Evolutionary conservation across 768 basidiomycete species (phyloP).

Genomic region (Rhizopogon vulgaris): DNA sequence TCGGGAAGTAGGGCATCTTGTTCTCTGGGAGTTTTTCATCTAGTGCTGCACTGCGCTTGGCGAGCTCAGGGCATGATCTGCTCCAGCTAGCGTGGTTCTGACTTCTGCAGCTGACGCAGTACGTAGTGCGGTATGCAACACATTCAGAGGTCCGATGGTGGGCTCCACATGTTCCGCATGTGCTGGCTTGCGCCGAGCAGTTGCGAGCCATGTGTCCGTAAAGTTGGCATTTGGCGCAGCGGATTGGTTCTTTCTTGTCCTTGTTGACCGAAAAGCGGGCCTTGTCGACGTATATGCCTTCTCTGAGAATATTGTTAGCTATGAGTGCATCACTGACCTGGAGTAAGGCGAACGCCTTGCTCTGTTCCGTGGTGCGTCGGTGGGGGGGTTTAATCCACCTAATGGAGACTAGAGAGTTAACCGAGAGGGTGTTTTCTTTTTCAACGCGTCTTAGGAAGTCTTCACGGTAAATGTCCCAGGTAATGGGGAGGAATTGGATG

Average conservation of each 20-base stretch:
- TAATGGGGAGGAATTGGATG: too few species aligned
- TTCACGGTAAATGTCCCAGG: too few species aligned
- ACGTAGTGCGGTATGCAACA: not conserved
- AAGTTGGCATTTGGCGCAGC: not conserved
- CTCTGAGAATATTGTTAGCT: conserved; percentile 19
- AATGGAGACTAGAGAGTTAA: too few species aligned
- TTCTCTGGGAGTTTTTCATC: conserved; percentile 5
- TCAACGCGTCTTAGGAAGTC: too few species aligned
- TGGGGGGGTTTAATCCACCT: too few species aligned
- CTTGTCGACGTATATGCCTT: conserved; percentile 14
- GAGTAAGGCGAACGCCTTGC: conserved; percentile 12
- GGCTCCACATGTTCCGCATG: not conserved
- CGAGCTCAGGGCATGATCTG: conserved; percentile 5
- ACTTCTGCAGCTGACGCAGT: not conserved
- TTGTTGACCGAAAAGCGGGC: conserved; percentile 8
- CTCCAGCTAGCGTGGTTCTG: conserved; percentile 6
- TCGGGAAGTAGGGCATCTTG: too few species aligned
- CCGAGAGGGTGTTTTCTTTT: too few species aligned
- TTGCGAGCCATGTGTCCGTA: conserved; percentile 1
- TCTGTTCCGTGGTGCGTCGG: too few species aligned
- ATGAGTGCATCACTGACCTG: conserved; percentile 8
- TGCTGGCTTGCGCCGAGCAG: not conserved
- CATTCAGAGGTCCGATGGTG: not conserved
- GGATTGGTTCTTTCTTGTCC: not conserved
- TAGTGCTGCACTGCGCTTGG: not conserved